A percentile compares a stretch with the other conserved stretches of the same genome.
phyloP scores from a whole-genome alignment of 148 eudicot genomes.

The Selenicereus undatus region DNA sequence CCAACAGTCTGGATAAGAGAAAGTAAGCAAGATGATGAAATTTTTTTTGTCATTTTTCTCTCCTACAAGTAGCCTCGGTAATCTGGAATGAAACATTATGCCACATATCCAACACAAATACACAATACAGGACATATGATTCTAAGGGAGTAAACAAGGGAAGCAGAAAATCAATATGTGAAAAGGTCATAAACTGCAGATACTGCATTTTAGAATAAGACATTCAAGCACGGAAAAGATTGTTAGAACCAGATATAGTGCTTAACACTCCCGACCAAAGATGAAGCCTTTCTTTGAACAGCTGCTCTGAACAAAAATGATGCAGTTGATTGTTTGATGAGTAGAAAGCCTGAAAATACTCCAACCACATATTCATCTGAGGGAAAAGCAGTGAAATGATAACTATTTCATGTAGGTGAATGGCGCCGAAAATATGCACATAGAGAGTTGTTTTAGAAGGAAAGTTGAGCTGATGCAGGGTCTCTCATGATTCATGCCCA shows the following conservation, averaged over 20 bases:
- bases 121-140: background rate
- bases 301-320: background rate
- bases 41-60: background rate
- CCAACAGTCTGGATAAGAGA: slow-evolving; percentile 67
- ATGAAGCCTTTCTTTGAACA: background rate
- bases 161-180: background rate
- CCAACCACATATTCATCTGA: background rate
- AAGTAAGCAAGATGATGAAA: slow-evolving; percentile 4
- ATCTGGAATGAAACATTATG: background rate
- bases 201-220: background rate
- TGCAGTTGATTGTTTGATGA: background rate
- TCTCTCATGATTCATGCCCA: background rate
- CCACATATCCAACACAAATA: background rate
- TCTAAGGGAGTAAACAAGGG: background rate
- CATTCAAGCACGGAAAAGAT: background rate
- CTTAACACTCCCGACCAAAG: background rate
- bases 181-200: background rate
- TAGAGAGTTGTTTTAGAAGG: background rate
- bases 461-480: background rate
- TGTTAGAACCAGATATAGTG: background rate
- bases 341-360: background rate
- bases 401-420: background rate
- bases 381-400: background rate
- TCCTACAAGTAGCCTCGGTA: background rate
- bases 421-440: background rate